Percentiles rank a stretch among this genome's conserved stretches.
Evolutionary conservation across 1,284 basidiomycete genomes (phyloP).

Genomic region (Cutaneotrichosporon mucoides): DNA sequence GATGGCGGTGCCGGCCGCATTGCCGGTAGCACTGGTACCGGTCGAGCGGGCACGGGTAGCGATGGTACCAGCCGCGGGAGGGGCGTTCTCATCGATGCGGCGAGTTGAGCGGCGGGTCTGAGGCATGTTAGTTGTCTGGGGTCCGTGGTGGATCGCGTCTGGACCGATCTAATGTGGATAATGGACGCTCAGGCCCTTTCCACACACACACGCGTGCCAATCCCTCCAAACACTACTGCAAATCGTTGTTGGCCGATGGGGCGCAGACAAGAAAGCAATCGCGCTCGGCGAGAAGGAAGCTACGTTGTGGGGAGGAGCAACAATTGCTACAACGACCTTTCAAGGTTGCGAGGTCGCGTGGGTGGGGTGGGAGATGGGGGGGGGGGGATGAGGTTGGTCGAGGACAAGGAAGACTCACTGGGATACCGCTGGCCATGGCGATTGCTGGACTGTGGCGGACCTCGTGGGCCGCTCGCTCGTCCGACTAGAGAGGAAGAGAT

Average conservation of each 20-base stretch:
- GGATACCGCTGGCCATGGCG: constrained; percentile 31
- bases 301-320: no score
- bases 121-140: constrained; percentile 1
- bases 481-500: no score
- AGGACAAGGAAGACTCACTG: constrained; percentile 19
- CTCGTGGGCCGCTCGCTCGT: no score
- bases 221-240: background rate
- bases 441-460: no score
- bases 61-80: constrained; percentile 27
- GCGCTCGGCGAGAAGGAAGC: no score
- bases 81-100: constrained; percentile 44
- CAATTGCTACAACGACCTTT: no score
- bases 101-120: constrained; percentile 42
- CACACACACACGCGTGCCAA: background rate
- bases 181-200: background rate
- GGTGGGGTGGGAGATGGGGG: no score
- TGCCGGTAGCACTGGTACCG: constrained; percentile 10
- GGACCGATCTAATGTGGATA: background rate
- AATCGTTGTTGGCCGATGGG: background rate
- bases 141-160: background rate
- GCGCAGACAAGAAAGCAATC: background rate
- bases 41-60: constrained; percentile 25
- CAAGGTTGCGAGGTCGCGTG: no score
- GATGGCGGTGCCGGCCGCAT: constrained; percentile 25
- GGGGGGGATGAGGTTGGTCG: no score